These are phyloP conservation scores for Coemansia sp. DNA, from an alignment of 192 early-diverging fungal species.

Conservation along the genomic window DNA sequence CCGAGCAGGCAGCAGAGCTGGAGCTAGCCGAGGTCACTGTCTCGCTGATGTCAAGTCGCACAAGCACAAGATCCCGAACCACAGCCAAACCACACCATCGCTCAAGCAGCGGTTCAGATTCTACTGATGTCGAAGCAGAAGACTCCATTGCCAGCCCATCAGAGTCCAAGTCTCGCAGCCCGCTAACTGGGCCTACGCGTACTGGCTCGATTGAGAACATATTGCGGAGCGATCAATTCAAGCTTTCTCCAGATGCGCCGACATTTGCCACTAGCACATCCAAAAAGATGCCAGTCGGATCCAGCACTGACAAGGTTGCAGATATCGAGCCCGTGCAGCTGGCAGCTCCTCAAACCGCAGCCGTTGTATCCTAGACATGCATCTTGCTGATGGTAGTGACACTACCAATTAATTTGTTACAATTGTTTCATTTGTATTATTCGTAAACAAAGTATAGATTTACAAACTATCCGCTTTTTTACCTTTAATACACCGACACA, in stretches of 20 bases:
- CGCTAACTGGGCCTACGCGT: constrained; percentile 7
- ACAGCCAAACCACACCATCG: not conserved
- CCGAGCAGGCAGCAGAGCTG: constrained; percentile 27
- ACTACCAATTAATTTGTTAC: too few species aligned
- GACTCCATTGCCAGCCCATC: not conserved
- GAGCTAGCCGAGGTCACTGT: constrained; percentile 28
- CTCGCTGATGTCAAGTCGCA: constrained; percentile 13
- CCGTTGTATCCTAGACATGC: not conserved
- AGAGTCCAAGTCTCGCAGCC: not conserved
- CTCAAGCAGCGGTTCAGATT: constrained; percentile 2
- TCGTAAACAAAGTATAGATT: too few species aligned
- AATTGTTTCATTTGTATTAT: too few species aligned
- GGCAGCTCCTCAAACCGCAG: not conserved
- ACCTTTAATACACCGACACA: too few species aligned
- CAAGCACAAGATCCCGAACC: not conserved
- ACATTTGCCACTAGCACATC: not conserved
- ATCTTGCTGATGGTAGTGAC: not conserved
- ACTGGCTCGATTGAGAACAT: constrained; percentile 1
- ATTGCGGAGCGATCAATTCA: not conserved
- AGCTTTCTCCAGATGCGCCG: not conserved
- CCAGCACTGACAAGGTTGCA: not conserved
- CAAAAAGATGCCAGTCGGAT: not conserved
- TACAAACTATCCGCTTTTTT: too few species aligned
- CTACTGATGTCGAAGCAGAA: constrained; percentile 7
- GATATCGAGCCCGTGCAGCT: not conserved